A percentile compares a stretch with the other conserved stretches of the same genome.
phyloP scores from a whole-genome alignment of 2,329 filamentous ascomycete species.

The Aureobasidium mangrovei region DNA sequence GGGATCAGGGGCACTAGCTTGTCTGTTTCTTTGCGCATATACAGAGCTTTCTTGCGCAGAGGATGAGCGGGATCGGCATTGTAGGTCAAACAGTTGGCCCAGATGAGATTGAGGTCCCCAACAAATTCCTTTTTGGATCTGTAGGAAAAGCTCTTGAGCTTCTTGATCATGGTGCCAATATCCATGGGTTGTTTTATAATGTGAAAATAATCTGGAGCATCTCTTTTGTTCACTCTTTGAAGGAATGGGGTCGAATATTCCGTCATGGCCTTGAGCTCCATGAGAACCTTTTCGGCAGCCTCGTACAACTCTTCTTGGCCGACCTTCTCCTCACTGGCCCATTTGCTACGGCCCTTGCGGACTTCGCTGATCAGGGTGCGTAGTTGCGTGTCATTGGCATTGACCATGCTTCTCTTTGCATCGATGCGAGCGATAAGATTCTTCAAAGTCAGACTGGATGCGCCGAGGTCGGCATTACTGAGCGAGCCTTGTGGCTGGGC shows the following conservation, averaged over 20 bases:
- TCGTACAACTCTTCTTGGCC: slow-evolving; percentile 98
- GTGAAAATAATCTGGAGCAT: slow-evolving; percentile 90
- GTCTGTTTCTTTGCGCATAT: slow-evolving; percentile 96
- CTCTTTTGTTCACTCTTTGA: slow-evolving; percentile 89
- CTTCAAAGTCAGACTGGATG: slow-evolving; percentile 91
- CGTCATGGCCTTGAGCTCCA: slow-evolving; percentile 92
- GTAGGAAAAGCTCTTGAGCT: slow-evolving; percentile 61
- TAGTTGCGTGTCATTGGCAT: slow-evolving; percentile 85
- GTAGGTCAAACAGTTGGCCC: slow-evolving; percentile 93
- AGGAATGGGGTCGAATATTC: slow-evolving; percentile 97
- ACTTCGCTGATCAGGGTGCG: slow-evolving; percentile 94
- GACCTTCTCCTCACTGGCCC: slow-evolving; percentile 95
- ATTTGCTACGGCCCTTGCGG: slow-evolving; percentile 95
- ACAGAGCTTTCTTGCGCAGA: slow-evolving; percentile 82
- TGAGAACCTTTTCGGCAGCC: slow-evolving; percentile 90
- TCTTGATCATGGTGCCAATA: slow-evolving; percentile 95
- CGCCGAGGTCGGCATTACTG: slow-evolving; percentile 87
- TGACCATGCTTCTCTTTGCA: slow-evolving; percentile 79
- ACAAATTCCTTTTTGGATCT: slow-evolving; percentile 83
- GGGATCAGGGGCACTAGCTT: slow-evolving; percentile 93
- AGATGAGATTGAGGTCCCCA: slow-evolving; percentile 85
- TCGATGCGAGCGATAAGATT: slow-evolving; percentile 95
- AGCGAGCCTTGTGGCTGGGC: slow-evolving; percentile 74
- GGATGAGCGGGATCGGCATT: slow-evolving; percentile 85
- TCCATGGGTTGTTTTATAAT: slow-evolving; percentile 98